Evolutionary conservation across 2,329 filamentous ascomycete genomes (phyloP), one percentile per base, ranked within the genome.

Genomic region (Zasmidium citrigriseum): DNA sequence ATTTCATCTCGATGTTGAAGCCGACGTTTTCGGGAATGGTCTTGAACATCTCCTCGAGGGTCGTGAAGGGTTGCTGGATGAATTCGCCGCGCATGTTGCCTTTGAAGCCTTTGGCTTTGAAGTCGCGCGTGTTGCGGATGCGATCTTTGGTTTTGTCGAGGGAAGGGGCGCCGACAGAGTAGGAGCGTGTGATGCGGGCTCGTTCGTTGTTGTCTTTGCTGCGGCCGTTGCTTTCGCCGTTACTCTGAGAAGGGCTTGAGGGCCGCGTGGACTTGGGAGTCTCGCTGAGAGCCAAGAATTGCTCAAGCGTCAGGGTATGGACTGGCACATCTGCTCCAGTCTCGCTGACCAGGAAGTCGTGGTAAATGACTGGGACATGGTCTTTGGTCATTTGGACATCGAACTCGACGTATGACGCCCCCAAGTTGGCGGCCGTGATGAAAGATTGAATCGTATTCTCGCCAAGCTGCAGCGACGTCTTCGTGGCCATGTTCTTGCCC

Each of bases 1-100:
- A 99, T 77, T 99, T 98, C 84, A 99, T 90, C 79, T 99, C 95
- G 67, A 99, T 96, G 76, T 99, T 98, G 83, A 99, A 99, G 14
- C 95, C 93, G 21, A 96, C 89, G 14, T 85, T 82, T 62, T 89
- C 84, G 0, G 92, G 91, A 0, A 99, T 79, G 70, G 93, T 88
- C 68, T 85, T 84, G 78, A 99, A 97, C 72, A 98, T 87, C 62
- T 97, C 91, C 74, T 97, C 92, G 3, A 99, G 81, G 0, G 95
- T 99, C 7, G 93, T 93, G 76, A 99, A 99, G 0, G 93, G 92
- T 0, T 90, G 91, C 73, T 98, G 93, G 68, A 99, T 98, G 68
- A 96, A 96, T 72, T 91, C 92, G 53, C 93, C 95, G 3, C 95
- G 89, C 4, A 87, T 92, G 74, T 99, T 99, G 51, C 89, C 93